Percentiles rank a stretch among this genome's conserved stretches.
Conservation (phyloP, 805 yeast species). For the Debaryomyces prosopidis region DNA sequence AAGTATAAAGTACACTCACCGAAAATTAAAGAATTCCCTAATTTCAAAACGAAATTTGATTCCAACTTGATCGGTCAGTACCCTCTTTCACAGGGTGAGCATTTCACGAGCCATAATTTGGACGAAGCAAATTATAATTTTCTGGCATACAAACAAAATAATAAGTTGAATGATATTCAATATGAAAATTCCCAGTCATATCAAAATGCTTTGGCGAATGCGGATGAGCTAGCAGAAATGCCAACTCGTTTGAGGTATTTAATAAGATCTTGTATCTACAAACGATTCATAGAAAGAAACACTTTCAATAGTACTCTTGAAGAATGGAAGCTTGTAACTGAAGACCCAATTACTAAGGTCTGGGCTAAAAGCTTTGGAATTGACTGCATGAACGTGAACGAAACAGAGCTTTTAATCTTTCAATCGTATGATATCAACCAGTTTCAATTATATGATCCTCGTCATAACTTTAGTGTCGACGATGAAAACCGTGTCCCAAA, state of each 20-base stretch:
- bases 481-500: slow-evolving; percentile 22
- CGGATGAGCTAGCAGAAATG: slow-evolving; percentile 39
- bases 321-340: slow-evolving; percentile 63
- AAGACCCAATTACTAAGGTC: slow-evolving; percentile 52
- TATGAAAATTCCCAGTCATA: slow-evolving; percentile 28
- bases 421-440: slow-evolving; percentile 36
- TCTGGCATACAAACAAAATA: slow-evolving; percentile 4
- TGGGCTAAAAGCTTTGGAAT: slow-evolving; percentile 60
- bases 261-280: slow-evolving; percentile 59
- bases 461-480: slow-evolving; percentile 21
- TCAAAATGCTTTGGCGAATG: slow-evolving; percentile 22
- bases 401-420: slow-evolving; percentile 47
- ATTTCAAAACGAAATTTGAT: slow-evolving; percentile 37
- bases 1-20: slow-evolving; percentile 50
- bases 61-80: slow-evolving; percentile 21
- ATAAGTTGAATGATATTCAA: slow-evolving; percentile 23
- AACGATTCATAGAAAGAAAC: slow-evolving; percentile 43
- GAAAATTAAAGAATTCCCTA: slow-evolving; percentile 50
- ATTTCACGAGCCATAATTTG: not conserved
- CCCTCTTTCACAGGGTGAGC: slow-evolving; percentile 1
- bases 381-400: slow-evolving; percentile 50
- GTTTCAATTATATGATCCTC: slow-evolving; percentile 25
- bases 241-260: slow-evolving; percentile 56
- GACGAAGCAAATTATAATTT: slow-evolving; percentile 2
- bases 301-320: slow-evolving; percentile 17